These are phyloP conservation scores for Annona cherimola DNA, from an alignment of 164 flowering plant genomes.

Conservation along the genomic window DNA sequence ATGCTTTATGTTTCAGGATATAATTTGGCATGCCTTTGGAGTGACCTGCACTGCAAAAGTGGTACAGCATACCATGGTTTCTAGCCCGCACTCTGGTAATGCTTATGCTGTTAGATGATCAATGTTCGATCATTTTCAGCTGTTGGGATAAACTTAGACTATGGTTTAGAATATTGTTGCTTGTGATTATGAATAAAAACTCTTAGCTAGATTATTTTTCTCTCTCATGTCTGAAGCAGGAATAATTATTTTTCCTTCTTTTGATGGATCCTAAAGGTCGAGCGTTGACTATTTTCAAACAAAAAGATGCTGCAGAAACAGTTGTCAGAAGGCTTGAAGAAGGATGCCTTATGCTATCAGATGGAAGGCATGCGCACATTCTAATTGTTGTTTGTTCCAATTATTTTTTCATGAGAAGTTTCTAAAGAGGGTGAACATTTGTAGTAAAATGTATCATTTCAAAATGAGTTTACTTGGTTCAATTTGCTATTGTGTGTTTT, in stretches of 20 bases:
- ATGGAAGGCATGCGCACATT: constrained; percentile 48
- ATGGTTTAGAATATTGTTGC: not conserved
- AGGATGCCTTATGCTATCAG: constrained; percentile 61
- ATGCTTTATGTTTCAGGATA: constrained; percentile 45
- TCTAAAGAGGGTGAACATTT: not conserved
- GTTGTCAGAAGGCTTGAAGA: constrained; percentile 40
- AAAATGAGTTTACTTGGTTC: too few species aligned
- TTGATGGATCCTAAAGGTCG: constrained; percentile 41
- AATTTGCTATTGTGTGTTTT: too few species aligned
- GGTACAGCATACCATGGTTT: constrained; percentile 38
- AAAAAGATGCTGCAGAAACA: constrained; percentile 56
- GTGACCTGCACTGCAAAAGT: constrained; percentile 61
- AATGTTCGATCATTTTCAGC: not conserved
- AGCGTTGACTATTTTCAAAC: constrained; percentile 66
- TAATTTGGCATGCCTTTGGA: constrained; percentile 51
- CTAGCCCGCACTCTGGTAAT: constrained; percentile 62
- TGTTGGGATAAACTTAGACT: not conserved
- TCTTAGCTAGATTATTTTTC: too few species aligned
- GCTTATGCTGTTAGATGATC: not conserved
- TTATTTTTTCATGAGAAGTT: not conserved
- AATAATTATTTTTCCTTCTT: constrained; percentile 6
- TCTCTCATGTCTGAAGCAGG: not conserved
- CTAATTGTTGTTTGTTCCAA: not conserved
- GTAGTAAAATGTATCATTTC: too few species aligned
- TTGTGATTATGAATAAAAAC: not conserved